phyloP scores from a whole-genome alignment of 2,329 filamentous ascomycete genomes.

The Cordyceps fumosorosea region DNA sequence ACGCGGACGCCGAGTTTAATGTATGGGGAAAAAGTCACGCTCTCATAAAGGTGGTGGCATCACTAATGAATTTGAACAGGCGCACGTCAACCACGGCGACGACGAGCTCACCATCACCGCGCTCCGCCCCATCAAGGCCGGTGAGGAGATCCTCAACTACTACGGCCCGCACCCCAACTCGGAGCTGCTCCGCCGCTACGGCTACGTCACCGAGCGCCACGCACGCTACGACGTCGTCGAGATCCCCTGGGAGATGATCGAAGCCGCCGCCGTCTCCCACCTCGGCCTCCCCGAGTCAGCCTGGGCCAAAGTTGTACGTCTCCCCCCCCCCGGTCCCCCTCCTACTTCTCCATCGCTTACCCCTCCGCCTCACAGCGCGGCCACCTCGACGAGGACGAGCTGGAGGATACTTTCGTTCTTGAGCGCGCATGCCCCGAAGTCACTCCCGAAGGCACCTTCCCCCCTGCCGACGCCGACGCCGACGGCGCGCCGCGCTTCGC shows the following conservation, averaged over 20 bases:
- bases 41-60: background rate
- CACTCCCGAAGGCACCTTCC: conserved; percentile 40
- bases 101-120: conserved; percentile 62
- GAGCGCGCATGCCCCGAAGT: conserved; percentile 49
- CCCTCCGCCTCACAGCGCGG: conserved; percentile 29
- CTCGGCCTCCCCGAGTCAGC: conserved; percentile 31
- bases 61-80: conserved; percentile 24
- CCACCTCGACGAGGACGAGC: conserved; percentile 54
- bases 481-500: background rate
- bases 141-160: conserved; percentile 80
- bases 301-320: conserved; percentile 38
- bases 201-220: conserved; percentile 77
- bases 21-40: conserved; percentile 34
- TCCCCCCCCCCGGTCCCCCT: background rate
- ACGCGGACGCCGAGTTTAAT: conserved; percentile 84
- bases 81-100: conserved; percentile 48
- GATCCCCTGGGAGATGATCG: conserved; percentile 56
- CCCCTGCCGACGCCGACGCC: conserved; percentile 41
- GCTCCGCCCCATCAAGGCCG: conserved; percentile 59
- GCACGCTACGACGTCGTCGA: conserved; percentile 77
- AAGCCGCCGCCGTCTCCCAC: conserved; percentile 34
- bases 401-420: conserved; percentile 71
- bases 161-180: conserved; percentile 79
- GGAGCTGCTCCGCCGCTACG: conserved; percentile 77
- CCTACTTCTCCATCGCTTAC: background rate